Percentiles rank a stretch among this genome's conserved stretches.
phyloP scores from a whole-genome alignment of 106 monocot genomes.

The Dendrobium chrysotoxum region DNA sequence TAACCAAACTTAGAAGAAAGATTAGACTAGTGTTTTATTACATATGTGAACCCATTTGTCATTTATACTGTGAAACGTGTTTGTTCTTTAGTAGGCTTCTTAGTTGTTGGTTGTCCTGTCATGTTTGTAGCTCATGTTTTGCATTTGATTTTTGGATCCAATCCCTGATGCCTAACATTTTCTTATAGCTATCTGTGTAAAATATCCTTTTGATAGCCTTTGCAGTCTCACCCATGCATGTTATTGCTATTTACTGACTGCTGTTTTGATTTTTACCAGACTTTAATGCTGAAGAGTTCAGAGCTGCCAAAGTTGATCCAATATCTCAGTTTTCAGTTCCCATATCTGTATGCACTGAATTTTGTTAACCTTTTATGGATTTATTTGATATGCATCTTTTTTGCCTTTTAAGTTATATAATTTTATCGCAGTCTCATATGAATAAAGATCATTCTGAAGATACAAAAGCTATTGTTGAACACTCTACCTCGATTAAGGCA shows the following conservation, averaged over 20 bases:
- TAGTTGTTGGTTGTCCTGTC: no score
- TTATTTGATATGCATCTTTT: neutral
- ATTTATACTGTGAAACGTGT: no score
- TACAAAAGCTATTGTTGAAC: slow-evolving; percentile 73
- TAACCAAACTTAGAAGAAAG: no score
- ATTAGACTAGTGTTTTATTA: no score
- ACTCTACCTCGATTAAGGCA: slow-evolving; percentile 69
- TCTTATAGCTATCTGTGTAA: no score
- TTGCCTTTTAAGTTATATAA: slow-evolving; percentile 2
- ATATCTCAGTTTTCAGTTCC: slow-evolving; percentile 81
- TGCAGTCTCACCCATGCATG: neutral
- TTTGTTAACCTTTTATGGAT: neutral
- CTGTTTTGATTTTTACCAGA: slow-evolving; percentile 24
- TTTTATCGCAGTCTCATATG: slow-evolving; percentile 70
- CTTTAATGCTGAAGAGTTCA: slow-evolving; percentile 67
- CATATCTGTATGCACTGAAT: slow-evolving; percentile 40
- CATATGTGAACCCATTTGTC: no score
- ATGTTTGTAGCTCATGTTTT: no score
- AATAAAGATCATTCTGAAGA: slow-evolving; percentile 90
- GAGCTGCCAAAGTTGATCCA: slow-evolving; percentile 73
- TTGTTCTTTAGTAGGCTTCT: no score
- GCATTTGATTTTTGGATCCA: no score
- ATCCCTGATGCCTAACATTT: no score
- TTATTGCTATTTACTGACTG: neutral
- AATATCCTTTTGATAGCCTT: neutral